Evolutionary conservation across 306 rosid genomes (phyloP), one percentile per base, ranked within the genome.

Genomic region (Arachis stenosperma): DNA sequence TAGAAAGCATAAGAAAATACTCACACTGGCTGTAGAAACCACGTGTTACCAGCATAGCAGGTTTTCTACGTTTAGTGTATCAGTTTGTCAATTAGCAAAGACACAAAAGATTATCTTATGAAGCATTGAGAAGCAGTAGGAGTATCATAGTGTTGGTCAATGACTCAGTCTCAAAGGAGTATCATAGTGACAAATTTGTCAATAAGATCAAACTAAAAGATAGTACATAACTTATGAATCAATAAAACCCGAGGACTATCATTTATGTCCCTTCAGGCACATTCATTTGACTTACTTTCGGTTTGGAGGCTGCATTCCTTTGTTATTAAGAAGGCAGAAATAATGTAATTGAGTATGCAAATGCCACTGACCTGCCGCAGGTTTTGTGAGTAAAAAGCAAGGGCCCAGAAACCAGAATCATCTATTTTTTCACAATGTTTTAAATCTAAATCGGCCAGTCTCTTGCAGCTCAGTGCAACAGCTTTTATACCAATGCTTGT

Each of bases 391-490:
- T 84, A 86, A 69, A 54, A 80, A 33, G 84, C 84, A 66, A 88
- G 73, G 67, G 88, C 87, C 87, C 88, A 80, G 72, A 86, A 86
- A 57, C 90, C 93, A 3, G 84, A 70, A 82, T 84, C 93, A 54
- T 84, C 86, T 47, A 88, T 75, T 37, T 80, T 82, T 69, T 75
- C 84, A 22, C 93, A 88, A 75, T 84, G 83, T 64, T 88, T 86
- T 74, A 88, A 42, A 80, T 88, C 90, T 76, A 88, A 79, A 70
- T 86, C 84, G 3, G 85, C 84, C 74, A 86, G 76, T 84, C 84
- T 86, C 75, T 78, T 75, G 87, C 93, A 84, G 37, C 82, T 60
- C 52, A 68, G 37, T 69, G 88, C 90, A 62, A 88, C 83, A 15
- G 86, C 64, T 41, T 50, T 78, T 76, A 88, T 72, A 47, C 93